A percentile compares a stretch with the other conserved stretches of the same genome.
phyloP scores from a whole-genome alignment of 225 moss, liverwort and hornwort genomes.

The Neckera pumila region DNA sequence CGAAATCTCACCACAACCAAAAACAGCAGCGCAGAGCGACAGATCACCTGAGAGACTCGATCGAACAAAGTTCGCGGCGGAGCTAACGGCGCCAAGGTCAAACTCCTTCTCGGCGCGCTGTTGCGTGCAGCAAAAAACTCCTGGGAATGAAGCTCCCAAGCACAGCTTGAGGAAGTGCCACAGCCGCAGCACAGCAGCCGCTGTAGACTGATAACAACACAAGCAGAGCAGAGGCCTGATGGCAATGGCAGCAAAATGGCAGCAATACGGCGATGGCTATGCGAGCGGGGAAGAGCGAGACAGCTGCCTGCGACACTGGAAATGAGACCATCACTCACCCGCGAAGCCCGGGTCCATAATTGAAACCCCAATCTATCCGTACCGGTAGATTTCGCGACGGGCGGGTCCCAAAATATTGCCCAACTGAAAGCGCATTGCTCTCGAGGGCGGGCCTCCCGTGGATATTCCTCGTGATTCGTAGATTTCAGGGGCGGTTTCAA shows the following conservation, averaged over 20 bases:
- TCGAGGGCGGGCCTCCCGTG: neutral
- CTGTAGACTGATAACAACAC: neutral
- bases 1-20: neutral
- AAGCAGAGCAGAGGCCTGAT: neutral
- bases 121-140: neutral
- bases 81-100: neutral
- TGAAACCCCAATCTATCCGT: neutral
- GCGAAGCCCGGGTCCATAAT: conserved; percentile 1
- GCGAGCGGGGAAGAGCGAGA: neutral
- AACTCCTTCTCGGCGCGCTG: neutral
- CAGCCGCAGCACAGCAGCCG: neutral
- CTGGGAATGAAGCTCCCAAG: neutral
- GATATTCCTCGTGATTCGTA: neutral
- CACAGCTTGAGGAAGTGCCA: neutral
- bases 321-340: neutral
- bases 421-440: neutral
- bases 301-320: neutral
- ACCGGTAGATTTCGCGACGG: neutral
- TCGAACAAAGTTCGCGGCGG: neutral
- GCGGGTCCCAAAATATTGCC: neutral
- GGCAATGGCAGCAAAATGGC: neutral
- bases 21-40: neutral
- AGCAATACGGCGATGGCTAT: neutral
- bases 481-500: neutral
- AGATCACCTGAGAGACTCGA: neutral